Base-by-base conservation (phyloP, 2,329 filamentous ascomycete species). In the Fusarium humuli region DNA sequence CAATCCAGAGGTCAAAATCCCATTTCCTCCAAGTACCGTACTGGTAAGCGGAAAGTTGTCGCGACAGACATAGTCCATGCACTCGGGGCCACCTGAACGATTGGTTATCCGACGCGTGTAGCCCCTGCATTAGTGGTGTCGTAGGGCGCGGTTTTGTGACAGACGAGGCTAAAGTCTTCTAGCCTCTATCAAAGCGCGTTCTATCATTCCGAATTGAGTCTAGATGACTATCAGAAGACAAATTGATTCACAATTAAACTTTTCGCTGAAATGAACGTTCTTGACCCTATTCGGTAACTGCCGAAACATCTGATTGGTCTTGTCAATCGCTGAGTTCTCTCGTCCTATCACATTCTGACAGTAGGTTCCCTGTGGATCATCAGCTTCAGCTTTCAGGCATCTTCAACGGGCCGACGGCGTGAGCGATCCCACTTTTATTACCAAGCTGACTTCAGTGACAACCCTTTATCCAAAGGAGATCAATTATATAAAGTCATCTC, bases 181-280 rank as follows among this genome's bases (percentile, higher is more conserved):
- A 49, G 47, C 0, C 0, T 49, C 20, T 34, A 3, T 13, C 5
- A 18, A n/a, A 7, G 11, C 48, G 2, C 4, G 7, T 4, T 50
- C 30, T 12, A 7, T 14, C 30, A 14, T 50, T n/a, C 48, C 22
- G 2, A 13, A 50, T 50, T 3, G 3, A 20, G 48, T 3, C 48
- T 34, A 50, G 30, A 11, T 1, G 1, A 2, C 4, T 0, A 2
- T 5, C 1, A 25, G 13, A 16, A 18, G 8, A 1, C 7, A 37
- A 3, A 37, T 50, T 50, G 34, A 22, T 50, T 8, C 2, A 10
- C 14, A 22, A 37, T 37, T 50, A n/a, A 13, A 50, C 30, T 50
- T 37, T 50, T 37, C 18, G 8, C 7, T 0, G 7, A 34, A 37
- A 34, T 50, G 48, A 50, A 37, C 6, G 4, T 37, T 37, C 30